Percentiles rank a stretch among this genome's conserved stretches.
These are phyloP conservation scores for Puccinia hordei DNA, from an alignment of 1,284 basidiomycete genomes.

Conservation along the genomic window DNA sequence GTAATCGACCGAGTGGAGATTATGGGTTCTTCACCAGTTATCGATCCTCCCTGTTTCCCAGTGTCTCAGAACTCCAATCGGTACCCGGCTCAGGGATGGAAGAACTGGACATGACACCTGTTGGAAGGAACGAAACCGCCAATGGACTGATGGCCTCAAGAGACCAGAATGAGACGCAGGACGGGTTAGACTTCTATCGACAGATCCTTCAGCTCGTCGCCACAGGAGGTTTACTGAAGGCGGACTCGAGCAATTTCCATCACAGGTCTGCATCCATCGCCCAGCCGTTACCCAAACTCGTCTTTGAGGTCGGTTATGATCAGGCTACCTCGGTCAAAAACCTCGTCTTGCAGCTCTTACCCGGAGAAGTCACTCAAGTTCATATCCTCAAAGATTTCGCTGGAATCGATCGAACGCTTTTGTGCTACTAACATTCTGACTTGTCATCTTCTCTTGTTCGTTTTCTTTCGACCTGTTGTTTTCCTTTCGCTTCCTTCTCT, in stretches of 20 bases:
- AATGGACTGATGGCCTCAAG: neutral
- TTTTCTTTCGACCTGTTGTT: neutral
- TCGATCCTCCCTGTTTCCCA: neutral
- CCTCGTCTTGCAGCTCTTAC: neutral
- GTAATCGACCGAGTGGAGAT: neutral
- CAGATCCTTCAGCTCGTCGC: conserved; percentile 69
- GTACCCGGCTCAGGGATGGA: neutral
- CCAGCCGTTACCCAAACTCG: conserved; percentile 64
- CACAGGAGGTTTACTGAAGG: conserved; percentile 60
- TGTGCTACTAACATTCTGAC: conserved; percentile 10
- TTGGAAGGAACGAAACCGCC: neutral
- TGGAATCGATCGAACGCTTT: conserved; percentile 10
- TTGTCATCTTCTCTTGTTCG: neutral
- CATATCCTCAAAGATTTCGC: conserved; percentile 34
- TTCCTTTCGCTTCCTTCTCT: neutral
- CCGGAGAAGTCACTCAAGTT: conserved; percentile 39
- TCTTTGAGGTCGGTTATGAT: conserved; percentile 75
- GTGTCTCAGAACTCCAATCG: neutral
- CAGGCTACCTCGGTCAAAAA: conserved; percentile 69
- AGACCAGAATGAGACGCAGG: conserved; percentile 32
- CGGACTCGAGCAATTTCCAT: neutral
- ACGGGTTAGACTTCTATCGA: conserved; percentile 77
- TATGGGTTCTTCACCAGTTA: conserved; percentile 34
- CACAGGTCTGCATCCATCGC: neutral
- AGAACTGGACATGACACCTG: neutral